A percentile compares a stretch with the other conserved stretches of the same genome.
Evolutionary conservation across 768 basidiomycete genomes (phyloP).

Genomic region (Kondoa malvinella): DNA sequence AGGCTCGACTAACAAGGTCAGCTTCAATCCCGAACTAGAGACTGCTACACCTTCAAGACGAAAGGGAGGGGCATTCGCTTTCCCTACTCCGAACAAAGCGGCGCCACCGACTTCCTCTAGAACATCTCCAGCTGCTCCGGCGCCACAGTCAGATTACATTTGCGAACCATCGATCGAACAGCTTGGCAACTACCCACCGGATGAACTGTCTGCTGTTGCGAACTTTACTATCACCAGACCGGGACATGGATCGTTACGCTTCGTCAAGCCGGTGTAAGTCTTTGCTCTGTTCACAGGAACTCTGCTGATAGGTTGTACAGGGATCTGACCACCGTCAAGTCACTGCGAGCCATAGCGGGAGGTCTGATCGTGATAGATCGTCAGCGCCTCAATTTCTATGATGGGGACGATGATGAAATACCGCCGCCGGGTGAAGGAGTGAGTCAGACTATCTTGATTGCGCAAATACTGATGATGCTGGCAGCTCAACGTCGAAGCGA

Average conservation of each 20-base stretch:
- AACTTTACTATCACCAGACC: neutral
- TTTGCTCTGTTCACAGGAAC: neutral
- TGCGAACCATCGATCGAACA: conserved; percentile 2
- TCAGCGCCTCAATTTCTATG: neutral
- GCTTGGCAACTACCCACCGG: neutral
- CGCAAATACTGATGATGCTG: neutral
- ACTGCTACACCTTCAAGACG: conserved; percentile 4
- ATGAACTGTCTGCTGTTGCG: neutral
- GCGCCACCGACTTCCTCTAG: neutral
- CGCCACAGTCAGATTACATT: neutral
- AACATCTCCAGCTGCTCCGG: neutral
- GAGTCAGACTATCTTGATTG: neutral
- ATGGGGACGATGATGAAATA: neutral
- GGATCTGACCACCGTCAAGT: neutral
- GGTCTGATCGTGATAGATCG: neutral
- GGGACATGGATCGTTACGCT: neutral
- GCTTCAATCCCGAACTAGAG: conserved; percentile 5
- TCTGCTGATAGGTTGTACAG: neutral
- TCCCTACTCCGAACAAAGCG: neutral
- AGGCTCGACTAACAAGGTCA: neutral
- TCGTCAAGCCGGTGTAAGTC: neutral
- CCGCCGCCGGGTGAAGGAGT: neutral
- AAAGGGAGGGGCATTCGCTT: neutral
- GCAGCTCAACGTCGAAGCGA: conserved; percentile 2
- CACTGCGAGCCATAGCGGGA: neutral